Percentiles rank a stretch among this genome's conserved stretches.
Evolutionary conservation across 2,329 filamentous ascomycete genomes (phyloP).

Genomic region (Trichoderma breve): DNA sequence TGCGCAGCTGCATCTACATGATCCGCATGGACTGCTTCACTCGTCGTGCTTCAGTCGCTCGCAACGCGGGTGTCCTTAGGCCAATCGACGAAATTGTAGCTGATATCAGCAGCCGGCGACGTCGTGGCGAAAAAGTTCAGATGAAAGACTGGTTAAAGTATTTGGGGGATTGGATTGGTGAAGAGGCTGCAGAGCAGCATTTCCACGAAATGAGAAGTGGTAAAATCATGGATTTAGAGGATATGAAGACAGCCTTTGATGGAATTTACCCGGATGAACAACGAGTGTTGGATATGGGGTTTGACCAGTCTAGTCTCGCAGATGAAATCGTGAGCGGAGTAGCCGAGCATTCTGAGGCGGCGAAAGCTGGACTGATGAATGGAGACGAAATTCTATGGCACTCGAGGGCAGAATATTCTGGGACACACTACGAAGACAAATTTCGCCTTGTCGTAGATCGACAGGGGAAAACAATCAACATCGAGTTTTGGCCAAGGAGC

Average conservation of each 20-base stretch:
- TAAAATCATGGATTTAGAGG: conserved; percentile 4
- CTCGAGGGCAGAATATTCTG: background rate
- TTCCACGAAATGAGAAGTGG: background rate
- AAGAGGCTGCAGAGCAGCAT: background rate
- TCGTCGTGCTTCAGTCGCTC: background rate
- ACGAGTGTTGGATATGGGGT: background rate
- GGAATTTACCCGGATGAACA: conserved; percentile 1
- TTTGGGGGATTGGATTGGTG: background rate
- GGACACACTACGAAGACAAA: background rate
- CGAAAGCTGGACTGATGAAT: background rate
- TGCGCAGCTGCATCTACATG: conserved; percentile 18
- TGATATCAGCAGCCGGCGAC: background rate
- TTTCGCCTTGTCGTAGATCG: background rate
- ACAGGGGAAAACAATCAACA: background rate
- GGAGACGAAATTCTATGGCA: background rate
- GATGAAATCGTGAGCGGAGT: background rate
- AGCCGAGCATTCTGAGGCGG: background rate
- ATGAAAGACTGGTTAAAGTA: background rate
- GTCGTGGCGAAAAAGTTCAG: background rate
- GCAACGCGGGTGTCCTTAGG: background rate
- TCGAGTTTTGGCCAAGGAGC: conserved; percentile 3
- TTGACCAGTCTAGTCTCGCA: background rate
- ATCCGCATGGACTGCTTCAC: conserved; percentile 10
- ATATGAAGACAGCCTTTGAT: conserved; percentile 8
- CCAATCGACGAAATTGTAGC: conserved; percentile 2